Evolutionary conservation across 176 grass and related monocot genomes (phyloP), one percentile per base, ranked within the genome.

Genomic region (Carex pumila): DNA sequence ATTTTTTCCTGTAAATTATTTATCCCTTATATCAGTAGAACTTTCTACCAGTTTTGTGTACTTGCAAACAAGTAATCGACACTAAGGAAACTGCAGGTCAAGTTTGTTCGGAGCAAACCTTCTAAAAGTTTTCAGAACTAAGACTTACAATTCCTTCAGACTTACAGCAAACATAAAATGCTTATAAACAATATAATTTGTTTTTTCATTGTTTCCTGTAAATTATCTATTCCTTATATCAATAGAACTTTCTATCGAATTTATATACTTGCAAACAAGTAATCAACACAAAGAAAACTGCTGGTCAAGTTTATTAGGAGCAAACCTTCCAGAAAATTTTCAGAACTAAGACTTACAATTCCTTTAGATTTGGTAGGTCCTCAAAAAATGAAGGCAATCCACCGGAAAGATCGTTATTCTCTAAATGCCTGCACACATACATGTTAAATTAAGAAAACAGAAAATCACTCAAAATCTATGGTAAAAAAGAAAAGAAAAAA

Each of bases 81-180:
- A 45, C 43, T 45, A 39, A 39, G 37, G 30, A 39, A 55, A 76
- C 47, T 55, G 2, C 72, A 8, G 32, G 6, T 76, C 47, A 55
- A 55, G 22, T 31, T 76, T 56, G 47, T 29, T 76, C 56, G 19
- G 47, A 55, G 72, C 47, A 4, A 54, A 76, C 22, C 49, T 76
- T 32, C 47, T 22, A 56, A 25, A 76, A 13, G 49, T 55, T 76
- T 8, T 56, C 25, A 76, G 21, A 47, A 50, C 17, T 84, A 71
- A 52, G 87, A 92, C 96, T 99, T 93, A 95, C 96, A 99, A 49
- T 88, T 99, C 93, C 82, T 91, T 93, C 61, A 99, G 72, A 61
- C 86, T 92, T 88, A 39, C 37, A 39, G 5, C 37, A 39, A 39
- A 39, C 37, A 39, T 39, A 39, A 39, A 39, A 39, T 39, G 4